Conservation (phyloP, 345 rosid genomes). For the Populus tremula region DNA sequence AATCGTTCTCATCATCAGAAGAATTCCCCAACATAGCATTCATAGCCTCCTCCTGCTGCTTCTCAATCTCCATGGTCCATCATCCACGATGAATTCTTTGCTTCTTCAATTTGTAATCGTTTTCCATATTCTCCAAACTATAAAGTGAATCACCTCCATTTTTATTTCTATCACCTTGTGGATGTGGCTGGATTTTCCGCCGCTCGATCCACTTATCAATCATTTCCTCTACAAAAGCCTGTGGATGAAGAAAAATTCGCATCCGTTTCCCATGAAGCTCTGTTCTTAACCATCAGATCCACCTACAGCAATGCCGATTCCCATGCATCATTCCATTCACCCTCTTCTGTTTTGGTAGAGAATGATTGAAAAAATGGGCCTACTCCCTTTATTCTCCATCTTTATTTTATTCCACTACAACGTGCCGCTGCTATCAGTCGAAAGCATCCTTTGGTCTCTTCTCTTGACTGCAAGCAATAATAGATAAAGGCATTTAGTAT, state of each 20-base stretch:
- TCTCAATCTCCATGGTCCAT: constrained; percentile 92
- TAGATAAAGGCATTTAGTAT: too few species aligned
- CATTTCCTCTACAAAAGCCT: constrained; percentile 89
- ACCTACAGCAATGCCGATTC: constrained; percentile 89
- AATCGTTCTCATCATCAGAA: constrained; percentile 67
- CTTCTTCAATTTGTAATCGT: constrained; percentile 85
- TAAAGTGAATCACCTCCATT: constrained; percentile 40
- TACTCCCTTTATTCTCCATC: not conserved
- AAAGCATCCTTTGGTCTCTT: too few species aligned
- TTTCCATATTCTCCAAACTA: constrained; percentile 81
- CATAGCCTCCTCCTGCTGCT: constrained; percentile 49
- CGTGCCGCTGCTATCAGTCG: too few species aligned
- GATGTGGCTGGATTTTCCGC: constrained; percentile 31
- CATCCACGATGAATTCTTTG: constrained; percentile 86
- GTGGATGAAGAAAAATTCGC: constrained; percentile 56
- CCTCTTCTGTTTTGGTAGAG: constrained; percentile 43
- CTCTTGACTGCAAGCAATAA: too few species aligned
- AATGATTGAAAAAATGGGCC: constrained; percentile 15
- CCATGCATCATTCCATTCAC: constrained; percentile 93
- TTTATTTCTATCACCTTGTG: constrained; percentile 16
- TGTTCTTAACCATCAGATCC: constrained; percentile 48
- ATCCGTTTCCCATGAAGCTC: constrained; percentile 83
- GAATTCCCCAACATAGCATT: constrained; percentile 53
- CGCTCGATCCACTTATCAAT: constrained; percentile 83
- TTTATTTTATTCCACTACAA: too few species aligned